Conservation (phyloP, 139 green algal species). For the Volvox africanus region DNA sequence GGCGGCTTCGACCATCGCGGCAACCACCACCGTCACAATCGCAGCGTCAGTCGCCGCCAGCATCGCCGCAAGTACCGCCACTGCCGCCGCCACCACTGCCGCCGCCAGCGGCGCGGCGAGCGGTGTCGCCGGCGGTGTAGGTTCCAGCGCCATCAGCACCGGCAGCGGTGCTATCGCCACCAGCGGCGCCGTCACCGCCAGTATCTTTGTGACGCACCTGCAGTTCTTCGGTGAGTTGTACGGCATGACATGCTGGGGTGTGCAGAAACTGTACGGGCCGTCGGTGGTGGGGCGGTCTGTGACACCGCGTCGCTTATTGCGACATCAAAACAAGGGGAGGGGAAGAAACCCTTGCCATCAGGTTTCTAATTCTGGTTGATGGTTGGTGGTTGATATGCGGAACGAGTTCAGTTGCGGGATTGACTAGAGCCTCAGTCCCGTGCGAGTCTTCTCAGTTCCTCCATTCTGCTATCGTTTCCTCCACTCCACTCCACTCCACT, state of each 20-base stretch:
- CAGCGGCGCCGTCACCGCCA: slow-evolving; percentile 1
- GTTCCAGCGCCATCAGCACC: not conserved
- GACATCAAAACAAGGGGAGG: too few species aligned
- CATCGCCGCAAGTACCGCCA: not conserved
- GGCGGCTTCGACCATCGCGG: slow-evolving; percentile 31
- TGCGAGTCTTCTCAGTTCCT: too few species aligned
- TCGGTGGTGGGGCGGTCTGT: not conserved
- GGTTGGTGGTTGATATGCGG: too few species aligned
- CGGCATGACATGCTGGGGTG: too few species aligned
- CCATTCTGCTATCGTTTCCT: not conserved
- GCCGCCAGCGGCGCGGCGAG: not conserved
- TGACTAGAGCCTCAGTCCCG: too few species aligned
- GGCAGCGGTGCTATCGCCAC: not conserved
- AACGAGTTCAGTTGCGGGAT: too few species aligned
- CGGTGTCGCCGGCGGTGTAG: not conserved
- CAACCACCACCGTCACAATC: slow-evolving; percentile 11
- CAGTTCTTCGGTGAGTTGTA: slow-evolving; percentile 17
- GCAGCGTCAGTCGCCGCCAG: slow-evolving; percentile 3
- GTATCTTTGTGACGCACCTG: slow-evolving; percentile 27
- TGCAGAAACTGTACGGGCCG: not conserved
- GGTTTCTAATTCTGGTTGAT: too few species aligned
- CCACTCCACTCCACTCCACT: not conserved
- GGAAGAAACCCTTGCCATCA: too few species aligned
- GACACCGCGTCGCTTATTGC: too few species aligned
- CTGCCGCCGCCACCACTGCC: not conserved